Base-by-base conservation (phyloP, 176 grass and related monocot genomes). In the Metroxylon sagu region DNA sequence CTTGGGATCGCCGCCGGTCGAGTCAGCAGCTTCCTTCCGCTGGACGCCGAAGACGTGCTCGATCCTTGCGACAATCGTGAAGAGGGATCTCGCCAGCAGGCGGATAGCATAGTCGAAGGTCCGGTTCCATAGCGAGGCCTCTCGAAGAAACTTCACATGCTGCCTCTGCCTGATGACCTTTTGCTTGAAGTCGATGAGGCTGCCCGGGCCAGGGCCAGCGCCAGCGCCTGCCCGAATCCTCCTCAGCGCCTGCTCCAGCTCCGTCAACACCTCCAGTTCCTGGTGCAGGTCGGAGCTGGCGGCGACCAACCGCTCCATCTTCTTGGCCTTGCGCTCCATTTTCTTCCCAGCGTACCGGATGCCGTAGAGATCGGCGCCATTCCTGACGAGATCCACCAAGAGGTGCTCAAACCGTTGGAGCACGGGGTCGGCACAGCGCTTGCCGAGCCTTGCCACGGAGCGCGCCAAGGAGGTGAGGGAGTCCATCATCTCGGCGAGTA, bases 31-130 rank as follows among this genome's bases (percentile, higher is more conserved):
- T 19, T 65, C 14, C 18, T 3, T 66, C 23, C 29, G 26, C 1
- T 86, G 70, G 4, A 83, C 25, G 28, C 50, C 70, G 71, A 95
- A 89, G 49, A 81, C 76, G 10, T 73, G 55, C 1, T 77, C 50
- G 66, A 95, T 71, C 60, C 90, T 76, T 0, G 59, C 62, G 7
- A 80, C 65, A 67, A 95, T 76, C 50, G 90, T 86, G 79, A 89
- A 95, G 70, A 89, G 59, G 57, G 90, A 80, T n/a, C 90, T 57
- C 62, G 59, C 85, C 48, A 95, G 79, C n/a, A 95, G 71, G 0
- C 85, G 85, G 14, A 89, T 55, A 26, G 73, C 75, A 70, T 86
- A 89, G 72, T 95, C 90, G 63, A 83, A 71, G 56, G 18, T 83
- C 8, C 82, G 71, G 67, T 29, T 49, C 67, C 85, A 95, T 2